Base-by-base conservation (phyloP, 768 basidiomycete species). In the Rhizopogon vesiculosus region DNA sequence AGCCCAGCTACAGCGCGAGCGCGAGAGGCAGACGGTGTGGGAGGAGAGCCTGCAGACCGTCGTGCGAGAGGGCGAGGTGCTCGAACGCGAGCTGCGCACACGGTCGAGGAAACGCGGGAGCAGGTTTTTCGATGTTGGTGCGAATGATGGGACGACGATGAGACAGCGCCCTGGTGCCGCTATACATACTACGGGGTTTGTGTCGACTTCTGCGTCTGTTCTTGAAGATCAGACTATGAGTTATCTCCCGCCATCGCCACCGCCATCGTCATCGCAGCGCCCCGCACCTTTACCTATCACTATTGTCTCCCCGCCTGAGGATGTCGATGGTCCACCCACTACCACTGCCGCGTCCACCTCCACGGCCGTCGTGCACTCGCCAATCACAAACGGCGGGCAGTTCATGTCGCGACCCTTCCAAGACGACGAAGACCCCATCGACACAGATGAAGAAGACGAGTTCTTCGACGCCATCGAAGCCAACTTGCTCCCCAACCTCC, bases 381-480 rank as follows among this genome's bases (percentile, higher is more conserved):
- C 38, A 22, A 29, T 29, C 8, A 16, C 56, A 16, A 50, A 35
- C 9, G 22, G 42, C 4, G 16, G 42, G 13, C 64, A 64, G 38
- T 56, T 61, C 22, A 39, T 58, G 3, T 59, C 63, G 3, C 65
- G 56, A 25, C 42, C 59, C 18, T 57, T 40, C 8, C 69, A 70
- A 4, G 71, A 70, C 15, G 77, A 76, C 9, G 72, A 71, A 1
- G 72, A 66, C 1, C 45, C 52, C 1, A 62, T 63, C 19, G 81
- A 80, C 53, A 88, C 87, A 1, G 89, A 90, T 62, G 89, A 91
- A 42, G 89, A 94, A 64, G 96, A 98, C 71, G 94, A 98, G 70
- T 98, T 98, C 71, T 98, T 96, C 66, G 96, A 98, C 68, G 95
- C 96, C 31, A 94, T 98, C 64, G 95, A 98, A 66, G 71, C 84